Percentiles rank a stretch among this genome's conserved stretches.
Conservation (phyloP, 169 alveolate species). For the Cryptosporidium bovis region DNA sequence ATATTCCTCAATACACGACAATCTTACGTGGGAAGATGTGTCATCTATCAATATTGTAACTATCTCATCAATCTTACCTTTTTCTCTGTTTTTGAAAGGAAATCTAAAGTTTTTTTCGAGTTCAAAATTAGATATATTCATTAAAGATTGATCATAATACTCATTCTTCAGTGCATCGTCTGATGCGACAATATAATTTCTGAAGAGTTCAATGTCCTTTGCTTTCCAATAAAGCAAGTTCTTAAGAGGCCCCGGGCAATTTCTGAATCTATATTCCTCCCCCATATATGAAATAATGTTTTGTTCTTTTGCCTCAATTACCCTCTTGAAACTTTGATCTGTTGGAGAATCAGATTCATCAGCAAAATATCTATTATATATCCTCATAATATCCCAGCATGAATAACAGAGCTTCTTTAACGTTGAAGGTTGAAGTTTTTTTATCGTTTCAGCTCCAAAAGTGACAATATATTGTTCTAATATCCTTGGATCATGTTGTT, state of each 20-base stretch:
- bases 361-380: conserved; percentile 63
- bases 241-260: conserved; percentile 55
- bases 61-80: conserved; percentile 27
- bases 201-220: conserved; percentile 32
- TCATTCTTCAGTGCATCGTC: conserved; percentile 16
- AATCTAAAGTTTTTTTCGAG: conserved; percentile 7
- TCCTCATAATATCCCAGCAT: conserved; percentile 67
- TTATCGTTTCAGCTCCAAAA: conserved; percentile 31
- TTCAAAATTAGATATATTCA: neutral
- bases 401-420: conserved; percentile 28
- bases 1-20: conserved; percentile 48
- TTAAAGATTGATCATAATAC: neutral
- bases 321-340: conserved; percentile 35
- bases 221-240: conserved; percentile 38
- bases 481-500: conserved; percentile 46
- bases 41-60: conserved; percentile 69
- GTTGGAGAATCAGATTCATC: conserved; percentile 14
- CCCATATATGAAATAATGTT: conserved; percentile 28
- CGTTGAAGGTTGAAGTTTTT: conserved; percentile 26
- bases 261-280: conserved; percentile 27
- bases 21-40: conserved; percentile 12
- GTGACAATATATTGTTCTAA: conserved; percentile 56
- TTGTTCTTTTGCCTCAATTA: conserved; percentile 63
- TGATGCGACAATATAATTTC: conserved; percentile 30
- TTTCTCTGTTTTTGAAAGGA: conserved; percentile 40